Evolutionary conservation across 805 yeast genomes (phyloP).

Genomic region (Hanseniaspora hatyaiensis): DNA sequence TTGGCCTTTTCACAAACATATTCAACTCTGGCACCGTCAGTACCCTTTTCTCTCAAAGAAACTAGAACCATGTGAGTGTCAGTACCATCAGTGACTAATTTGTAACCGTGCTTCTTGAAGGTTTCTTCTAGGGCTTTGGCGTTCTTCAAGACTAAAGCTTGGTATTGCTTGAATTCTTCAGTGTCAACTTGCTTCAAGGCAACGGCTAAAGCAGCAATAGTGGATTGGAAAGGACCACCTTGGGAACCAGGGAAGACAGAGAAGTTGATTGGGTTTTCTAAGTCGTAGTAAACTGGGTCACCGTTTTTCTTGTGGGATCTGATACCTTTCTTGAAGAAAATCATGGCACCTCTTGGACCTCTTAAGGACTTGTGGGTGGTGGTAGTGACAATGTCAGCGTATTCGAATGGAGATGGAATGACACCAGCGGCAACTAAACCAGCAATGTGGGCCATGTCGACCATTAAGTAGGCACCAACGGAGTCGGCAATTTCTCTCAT

Average conservation of each 20-base stretch:
- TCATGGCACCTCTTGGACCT: conserved; percentile 99
- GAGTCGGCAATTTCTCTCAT: conserved; percentile 94
- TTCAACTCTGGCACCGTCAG: conserved; percentile 96
- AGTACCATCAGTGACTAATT: conserved; percentile 86
- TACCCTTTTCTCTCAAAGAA: conserved; percentile 73
- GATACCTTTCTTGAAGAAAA: conserved; percentile 93
- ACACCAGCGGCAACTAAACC: conserved; percentile 94
- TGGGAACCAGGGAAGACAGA: conserved; percentile 99
- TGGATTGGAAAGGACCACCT: conserved; percentile 99
- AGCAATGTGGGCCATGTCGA: conserved; percentile 97
- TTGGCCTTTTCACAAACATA: conserved; percentile 86
- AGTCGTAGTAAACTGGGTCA: conserved; percentile 77
- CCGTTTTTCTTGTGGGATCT: conserved; percentile 85
- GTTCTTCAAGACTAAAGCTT: conserved; percentile 73
- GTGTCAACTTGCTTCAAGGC: conserved; percentile 89
- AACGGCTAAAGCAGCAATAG: conserved; percentile 92
- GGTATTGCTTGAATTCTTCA: conserved; percentile 86
- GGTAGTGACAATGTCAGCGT: conserved; percentile 95
- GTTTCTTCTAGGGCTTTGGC: conserved; percentile 73
- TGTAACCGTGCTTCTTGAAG: conserved; percentile 61
- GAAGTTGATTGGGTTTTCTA: conserved; percentile 91
- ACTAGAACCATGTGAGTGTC: conserved; percentile 95
- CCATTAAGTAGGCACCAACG: conserved; percentile 91
- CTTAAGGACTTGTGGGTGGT: conserved; percentile 97
- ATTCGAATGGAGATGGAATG: conserved; percentile 90